These are phyloP conservation scores for Parathielavia hyrcaniae DNA, from an alignment of 495 filamentous ascomycete genomes.

Conservation along the genomic window DNA sequence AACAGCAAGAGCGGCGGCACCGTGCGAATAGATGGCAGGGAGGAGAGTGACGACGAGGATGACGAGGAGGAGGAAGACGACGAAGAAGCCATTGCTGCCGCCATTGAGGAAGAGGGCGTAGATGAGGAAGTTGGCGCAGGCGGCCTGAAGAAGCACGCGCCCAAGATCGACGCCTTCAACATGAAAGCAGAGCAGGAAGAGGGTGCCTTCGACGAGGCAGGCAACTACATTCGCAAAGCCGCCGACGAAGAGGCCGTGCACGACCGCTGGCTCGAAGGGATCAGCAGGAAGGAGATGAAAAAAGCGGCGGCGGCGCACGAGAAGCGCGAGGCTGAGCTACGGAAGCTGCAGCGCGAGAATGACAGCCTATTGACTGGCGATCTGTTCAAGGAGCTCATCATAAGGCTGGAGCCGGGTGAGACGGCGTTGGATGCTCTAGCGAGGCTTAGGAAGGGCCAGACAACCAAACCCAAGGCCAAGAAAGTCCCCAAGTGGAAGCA, in stretches of 20 bases:
- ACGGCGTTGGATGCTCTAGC: slow-evolving; percentile 84
- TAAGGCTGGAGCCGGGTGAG: slow-evolving; percentile 70
- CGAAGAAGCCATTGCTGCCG: slow-evolving; percentile 61
- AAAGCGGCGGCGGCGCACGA: slow-evolving; percentile 82
- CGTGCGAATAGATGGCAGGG: slow-evolving; percentile 44
- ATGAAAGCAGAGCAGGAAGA: slow-evolving; percentile 88
- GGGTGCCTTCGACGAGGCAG: slow-evolving; percentile 79
- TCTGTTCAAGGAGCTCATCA: slow-evolving; percentile 63
- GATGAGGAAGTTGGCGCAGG: slow-evolving; percentile 88
- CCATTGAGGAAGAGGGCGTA: slow-evolving; percentile 60
- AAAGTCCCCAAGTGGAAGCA: slow-evolving; percentile 56
- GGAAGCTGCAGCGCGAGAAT: slow-evolving; percentile 59
- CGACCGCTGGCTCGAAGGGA: slow-evolving; percentile 84
- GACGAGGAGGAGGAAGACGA: slow-evolving; percentile 63
- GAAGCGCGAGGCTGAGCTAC: slow-evolving; percentile 69
- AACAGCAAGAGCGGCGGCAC: slow-evolving; percentile 65
- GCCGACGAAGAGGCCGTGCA: slow-evolving; percentile 83
- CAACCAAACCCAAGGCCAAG: slow-evolving; percentile 52
- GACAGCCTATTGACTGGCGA: slow-evolving; percentile 72
- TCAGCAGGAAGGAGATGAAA: slow-evolving; percentile 89
- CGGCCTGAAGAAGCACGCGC: slow-evolving; percentile 85
- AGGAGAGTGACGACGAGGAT: slow-evolving; percentile 53
- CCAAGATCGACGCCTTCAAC: slow-evolving; percentile 95
- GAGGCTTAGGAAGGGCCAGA: slow-evolving; percentile 64
- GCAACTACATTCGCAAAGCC: slow-evolving; percentile 89